A percentile compares a stretch with the other conserved stretches of the same genome.
Conservation (phyloP, 2,329 filamentous ascomycete genomes). For the Penicillium fuscoglaucum region DNA sequence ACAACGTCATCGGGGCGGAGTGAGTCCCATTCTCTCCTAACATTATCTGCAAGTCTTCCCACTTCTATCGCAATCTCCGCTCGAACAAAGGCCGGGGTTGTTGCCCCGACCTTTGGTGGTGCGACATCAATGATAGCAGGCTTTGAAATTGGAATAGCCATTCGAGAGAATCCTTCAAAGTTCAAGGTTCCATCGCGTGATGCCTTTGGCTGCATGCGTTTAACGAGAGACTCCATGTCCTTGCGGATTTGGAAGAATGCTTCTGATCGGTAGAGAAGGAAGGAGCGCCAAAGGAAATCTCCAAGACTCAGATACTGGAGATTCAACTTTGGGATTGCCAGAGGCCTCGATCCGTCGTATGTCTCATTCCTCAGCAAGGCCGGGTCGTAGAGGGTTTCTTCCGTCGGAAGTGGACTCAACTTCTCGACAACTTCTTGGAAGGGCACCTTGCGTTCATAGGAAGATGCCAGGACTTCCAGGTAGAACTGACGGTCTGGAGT, state of each 20-base stretch:
- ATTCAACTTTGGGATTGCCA: constrained; percentile 92
- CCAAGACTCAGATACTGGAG: constrained; percentile 92
- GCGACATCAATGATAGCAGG: constrained; percentile 84
- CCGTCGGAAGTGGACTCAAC: constrained; percentile 79
- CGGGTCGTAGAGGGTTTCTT: constrained; percentile 74
- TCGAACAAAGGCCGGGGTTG: constrained; percentile 78
- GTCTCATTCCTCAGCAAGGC: constrained; percentile 76
- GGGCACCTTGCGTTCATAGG: constrained; percentile 73
- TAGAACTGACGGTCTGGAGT: constrained; percentile 55
- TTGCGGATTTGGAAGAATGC: constrained; percentile 91
- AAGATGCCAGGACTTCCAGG: constrained; percentile 69
- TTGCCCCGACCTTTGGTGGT: constrained; percentile 78
- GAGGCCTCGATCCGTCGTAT: constrained; percentile 82
- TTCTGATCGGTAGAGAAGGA: constrained; percentile 85
- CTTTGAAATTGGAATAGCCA: constrained; percentile 85
- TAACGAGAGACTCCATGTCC: constrained; percentile 80
- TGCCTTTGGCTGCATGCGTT: constrained; percentile 71
- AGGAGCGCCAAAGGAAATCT: constrained; percentile 95
- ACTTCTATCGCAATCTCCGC: constrained; percentile 86
- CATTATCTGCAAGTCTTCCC: constrained; percentile 70
- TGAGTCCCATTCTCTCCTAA: constrained; percentile 86
- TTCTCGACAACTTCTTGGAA: constrained; percentile 77
- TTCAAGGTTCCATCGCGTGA: constrained; percentile 61
- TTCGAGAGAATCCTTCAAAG: constrained; percentile 84
- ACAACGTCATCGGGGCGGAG: constrained; percentile 84